Percentiles rank a stretch among this genome's conserved stretches.
Evolutionary conservation across 129 eudicot genomes (phyloP).

Genomic region (Helianthus annuus): HanXRQr2.0-SUNRISE NC_035442.2:106381005-106381504

Average conservation of each 20-base stretch:
- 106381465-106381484: background rate
- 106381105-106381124: conserved; percentile 6
- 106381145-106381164: conserved; percentile 6
- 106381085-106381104: conserved; percentile 7
- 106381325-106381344: background rate
- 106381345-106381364: conserved; percentile 1
- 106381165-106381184: conserved; percentile 29
- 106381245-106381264: background rate
- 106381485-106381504: background rate
- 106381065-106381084: conserved; percentile 19
- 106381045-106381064: background rate
- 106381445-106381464: background rate
- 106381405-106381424: background rate
- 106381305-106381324: background rate
- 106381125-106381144: conserved; percentile 8
- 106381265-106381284: background rate
- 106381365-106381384: conserved; percentile 17
- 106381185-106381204: conserved; percentile 7
- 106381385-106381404: conserved; percentile 12
- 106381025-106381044: background rate
- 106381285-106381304: conserved; percentile 9
- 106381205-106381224: conserved; percentile 17
- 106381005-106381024: background rate
- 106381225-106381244: background rate
- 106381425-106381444: background rate